phyloP scores from a whole-genome alignment of 2,329 filamentous ascomycete species.

The Arthrobotrys conoides region DNA sequence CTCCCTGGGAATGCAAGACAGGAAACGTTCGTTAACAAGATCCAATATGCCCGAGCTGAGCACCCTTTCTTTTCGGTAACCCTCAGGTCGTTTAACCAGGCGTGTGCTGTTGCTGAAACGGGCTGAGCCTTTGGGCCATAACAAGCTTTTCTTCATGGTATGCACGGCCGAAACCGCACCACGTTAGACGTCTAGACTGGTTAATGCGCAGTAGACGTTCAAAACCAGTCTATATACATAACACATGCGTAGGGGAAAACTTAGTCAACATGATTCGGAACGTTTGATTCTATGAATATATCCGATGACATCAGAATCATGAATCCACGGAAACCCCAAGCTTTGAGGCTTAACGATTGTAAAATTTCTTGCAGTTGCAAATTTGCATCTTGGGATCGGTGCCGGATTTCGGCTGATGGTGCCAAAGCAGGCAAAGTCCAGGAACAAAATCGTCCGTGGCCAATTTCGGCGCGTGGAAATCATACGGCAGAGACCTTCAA shows the following conservation, averaged over 20 bases:
- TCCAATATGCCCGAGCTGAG: constrained; percentile 18
- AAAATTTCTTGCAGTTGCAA: constrained; percentile 10
- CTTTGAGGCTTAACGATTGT: constrained; percentile 31
- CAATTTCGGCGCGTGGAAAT: constrained; percentile 27
- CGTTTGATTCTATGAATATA: constrained; percentile 32
- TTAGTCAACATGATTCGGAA: constrained; percentile 11
- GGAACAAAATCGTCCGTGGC: constrained; percentile 38
- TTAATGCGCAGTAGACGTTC: constrained; percentile 20
- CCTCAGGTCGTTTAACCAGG: constrained; percentile 12
- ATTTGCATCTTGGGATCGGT: constrained; percentile 23
- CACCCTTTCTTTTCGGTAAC: background rate
- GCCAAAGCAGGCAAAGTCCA: constrained; percentile 46
- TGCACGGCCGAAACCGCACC: constrained; percentile 18
- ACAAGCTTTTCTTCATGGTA: constrained; percentile 32
- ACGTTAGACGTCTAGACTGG: background rate
- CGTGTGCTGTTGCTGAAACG: constrained; percentile 27
- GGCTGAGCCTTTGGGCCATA: constrained; percentile 18
- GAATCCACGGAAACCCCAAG: constrained; percentile 26
- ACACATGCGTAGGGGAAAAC: too few relatives aligned
- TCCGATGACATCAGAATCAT: constrained; percentile 33
- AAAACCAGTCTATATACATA: background rate
- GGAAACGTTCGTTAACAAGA: constrained; percentile 29
- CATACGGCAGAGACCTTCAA: constrained; percentile 27
- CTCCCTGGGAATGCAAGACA: constrained; percentile 28
- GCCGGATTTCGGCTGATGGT: constrained; percentile 25